Conservation (phyloP, 2,329 filamentous ascomycete species). For the Neonectria punicea region DNA sequence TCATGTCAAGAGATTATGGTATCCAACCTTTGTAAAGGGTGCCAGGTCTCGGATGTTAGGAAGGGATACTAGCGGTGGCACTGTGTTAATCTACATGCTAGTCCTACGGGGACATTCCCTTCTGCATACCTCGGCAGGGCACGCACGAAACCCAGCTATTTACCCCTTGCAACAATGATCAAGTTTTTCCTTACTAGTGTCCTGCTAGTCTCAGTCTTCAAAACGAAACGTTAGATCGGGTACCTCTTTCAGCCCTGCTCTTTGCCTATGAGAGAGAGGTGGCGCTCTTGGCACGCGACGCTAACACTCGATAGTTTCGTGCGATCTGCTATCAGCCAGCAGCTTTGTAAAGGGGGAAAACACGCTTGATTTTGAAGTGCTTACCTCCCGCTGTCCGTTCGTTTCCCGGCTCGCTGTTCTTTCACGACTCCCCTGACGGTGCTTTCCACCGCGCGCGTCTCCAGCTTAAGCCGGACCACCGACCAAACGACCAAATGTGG, state of each 20-base stretch:
- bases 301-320: neutral
- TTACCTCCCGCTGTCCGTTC: too few species aligned
- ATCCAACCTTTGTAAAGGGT: neutral
- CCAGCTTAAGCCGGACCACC: neutral
- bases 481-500: neutral
- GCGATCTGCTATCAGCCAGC: neutral
- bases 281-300: too few species aligned
- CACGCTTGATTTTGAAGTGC: too few species aligned
- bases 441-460: too few species aligned
- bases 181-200: too few species aligned
- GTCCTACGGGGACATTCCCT: too few species aligned
- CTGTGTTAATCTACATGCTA: too few species aligned
- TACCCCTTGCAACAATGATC: neutral
- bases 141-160: too few species aligned
- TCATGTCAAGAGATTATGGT: too few species aligned
- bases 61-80: neutral
- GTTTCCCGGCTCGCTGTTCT: too few species aligned
- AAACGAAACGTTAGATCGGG: neutral
- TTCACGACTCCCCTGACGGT: too few species aligned
- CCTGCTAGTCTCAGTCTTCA: neutral
- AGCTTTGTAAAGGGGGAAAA: too few species aligned
- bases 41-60: neutral
- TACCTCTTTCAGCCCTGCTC: neutral
- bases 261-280: neutral
- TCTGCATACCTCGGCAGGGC: neutral